Base-by-base conservation (phyloP, 1,139 yeast genomes). In the Zygotorulaspora mrakii region DNA sequence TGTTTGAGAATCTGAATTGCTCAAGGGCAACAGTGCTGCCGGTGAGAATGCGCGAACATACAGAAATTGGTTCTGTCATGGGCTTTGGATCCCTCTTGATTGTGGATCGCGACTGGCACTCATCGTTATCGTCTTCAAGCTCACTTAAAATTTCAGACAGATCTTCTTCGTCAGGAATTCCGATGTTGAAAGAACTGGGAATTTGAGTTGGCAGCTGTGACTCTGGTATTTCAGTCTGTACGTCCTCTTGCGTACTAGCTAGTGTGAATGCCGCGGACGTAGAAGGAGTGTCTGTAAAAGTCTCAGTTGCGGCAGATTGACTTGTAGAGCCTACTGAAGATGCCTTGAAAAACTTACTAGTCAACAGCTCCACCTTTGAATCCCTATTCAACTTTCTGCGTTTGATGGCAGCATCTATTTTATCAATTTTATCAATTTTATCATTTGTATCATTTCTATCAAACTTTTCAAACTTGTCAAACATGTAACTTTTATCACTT, bases 151-250 rank as follows among this genome's bases (percentile, higher is more conserved):
- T 37, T 31, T 48, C 51, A 17, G 48, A 44, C 17, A 23, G 17
- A 13, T 35, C 37, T 16, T 39, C 42, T 7, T 39, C 42, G 1
- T 31, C 40, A 13, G 46, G 32, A 20, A 35, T 69, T 70, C 12
- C 67, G 67, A 50, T 29, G 7, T 31, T 64, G 64, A 33, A 52
- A 49, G 35, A 65, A 57, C 53, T 67, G 64, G 58, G 69, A 58
- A 50, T 39, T 24, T 55, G 54, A 5, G 61, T 59, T 4, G 57
- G 47, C n/a, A 50, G 17, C 28, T 47, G 43, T 9, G 60, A 56
- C 23, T 54, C 57, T 2, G 59, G 57, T n/a, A 54, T 33, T 25
- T 51, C 58, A 2, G 59, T 55, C 10, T 49, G 53, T 17, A 45
- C 39, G 22, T 42, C 46, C 12, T 26, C 35, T 22, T 34, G 39